Evolutionary conservation across 1,284 basidiomycete species (phyloP), one percentile per base, ranked within the genome.

Genomic region (Trichosporon asahii): DNA sequence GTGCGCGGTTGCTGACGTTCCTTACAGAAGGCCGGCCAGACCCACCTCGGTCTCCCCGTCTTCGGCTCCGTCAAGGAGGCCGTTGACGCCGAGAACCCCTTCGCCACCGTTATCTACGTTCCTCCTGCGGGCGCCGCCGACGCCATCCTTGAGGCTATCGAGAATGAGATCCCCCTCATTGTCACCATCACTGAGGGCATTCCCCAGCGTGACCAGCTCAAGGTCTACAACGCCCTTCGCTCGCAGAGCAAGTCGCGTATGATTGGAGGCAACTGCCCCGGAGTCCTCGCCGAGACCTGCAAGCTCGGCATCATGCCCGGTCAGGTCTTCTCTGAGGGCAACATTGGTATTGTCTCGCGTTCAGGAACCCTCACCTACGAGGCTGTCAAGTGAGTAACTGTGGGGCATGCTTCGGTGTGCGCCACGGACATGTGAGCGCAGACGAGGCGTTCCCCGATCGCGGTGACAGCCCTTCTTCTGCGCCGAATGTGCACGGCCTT

Each of bases 271-370:
- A 99, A 99, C 85, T 99, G 97, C 85, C 97, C 97, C 4, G 97
- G 97, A 83, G 90, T 99, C 79, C 98, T 99, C 80, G 94, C 95
- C 31, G 88, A 92, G 69, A 96, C 96, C 18, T 99, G 97, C 88
- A 99, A 99, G 87, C 98, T 99, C 90, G 97, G 97, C 73, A 99
- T 99, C 82, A 96, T 98, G 86, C 97, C 97, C 29, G 96, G 95
- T 53, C 94, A 97, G 82, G 96, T 99, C 77, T 96, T 98, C 87
- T 93, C 85, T 75, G 94, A 96, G 68, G 96, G 96, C 69, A 94
- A 91, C 76, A 95, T 97, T 76, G 94, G 94, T 91, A 74, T 99
- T 77, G 97, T 99, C 68, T 99, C 95, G 31, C 92, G 95, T 70
- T 97, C 95, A 23, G 95, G 95, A 75, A 98, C 95, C 60, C 75